Base-by-base conservation (phyloP, 2,329 filamentous ascomycete genomes). In the Xylaria sp. region DNA sequence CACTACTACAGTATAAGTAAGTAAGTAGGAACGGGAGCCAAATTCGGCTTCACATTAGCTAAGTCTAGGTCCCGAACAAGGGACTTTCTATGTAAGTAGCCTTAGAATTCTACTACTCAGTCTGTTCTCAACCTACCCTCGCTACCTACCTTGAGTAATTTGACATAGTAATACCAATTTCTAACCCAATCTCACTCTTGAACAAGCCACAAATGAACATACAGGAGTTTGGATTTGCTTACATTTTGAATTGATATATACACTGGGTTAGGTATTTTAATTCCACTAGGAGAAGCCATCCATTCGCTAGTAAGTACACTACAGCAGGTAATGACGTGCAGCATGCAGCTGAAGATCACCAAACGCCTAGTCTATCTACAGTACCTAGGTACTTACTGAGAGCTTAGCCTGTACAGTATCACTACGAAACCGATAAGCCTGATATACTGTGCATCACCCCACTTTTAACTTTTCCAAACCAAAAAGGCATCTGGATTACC, bases 401-500 rank as follows among this genome's bases (percentile, higher is more conserved):
- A 13, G n/a, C 40, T 18, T 6, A 18, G 21, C 42, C 13, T 16
- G 18, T 48, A 64, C 66, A 58, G 66, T 68, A 35, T 61, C 5
- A 44, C 13, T 27, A 9, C 1, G 1, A 6, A 21, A 0, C 23
- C 25, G 68, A 70, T 70, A 70, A 68, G 50, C 18, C 16, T 12
- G 35, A 64, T 61, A 50, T 9, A 70, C 65, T 67, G 68, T 67
- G 18, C 8, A 4, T 3, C 9, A 23, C 1, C 60, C 65, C 58
- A 60, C 55, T 50, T 66, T 71, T 57, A 66, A 58, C 29, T 71
- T 71, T 71, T 61, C 29, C 37, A 2, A n/a, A 12, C 8, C 32
- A 23, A 21, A 47, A 8, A 23, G 50, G 3, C 53, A 51, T 64
- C 40, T 23, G 1, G 1, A 10, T 42, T 50, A 63, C 44, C 25